phyloP scores from a whole-genome alignment of 148 eudicot genomes.

The Fagopyrum homotropicum region DNA sequence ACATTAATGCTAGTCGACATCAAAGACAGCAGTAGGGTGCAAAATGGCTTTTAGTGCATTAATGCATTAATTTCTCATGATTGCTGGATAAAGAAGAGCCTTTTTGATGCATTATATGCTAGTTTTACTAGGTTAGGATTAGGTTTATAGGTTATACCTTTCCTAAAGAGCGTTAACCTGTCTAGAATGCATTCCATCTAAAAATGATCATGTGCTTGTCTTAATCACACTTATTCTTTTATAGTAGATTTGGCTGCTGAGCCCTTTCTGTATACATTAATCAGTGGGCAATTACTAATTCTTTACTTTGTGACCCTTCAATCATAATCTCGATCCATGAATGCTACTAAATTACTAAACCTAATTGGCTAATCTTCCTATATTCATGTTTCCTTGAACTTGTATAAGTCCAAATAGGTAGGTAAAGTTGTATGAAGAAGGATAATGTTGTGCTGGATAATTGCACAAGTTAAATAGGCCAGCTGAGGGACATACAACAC shows the following conservation, averaged over 20 bases:
- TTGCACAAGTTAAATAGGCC: neutral
- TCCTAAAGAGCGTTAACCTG: conserved; percentile 10
- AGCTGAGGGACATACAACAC: conserved; percentile 6
- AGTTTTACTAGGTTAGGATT: conserved; percentile 3
- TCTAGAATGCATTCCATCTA: conserved; percentile 3
- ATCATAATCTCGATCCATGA: neutral
- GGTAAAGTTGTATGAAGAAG: conserved; percentile 4
- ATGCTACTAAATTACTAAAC: neutral
- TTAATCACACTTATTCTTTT: neutral
- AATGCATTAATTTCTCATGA: conserved; percentile 13
- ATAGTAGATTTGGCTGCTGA: neutral
- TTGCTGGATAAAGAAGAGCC: conserved; percentile 1
- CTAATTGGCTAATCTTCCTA: neutral
- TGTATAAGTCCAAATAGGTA: neutral
- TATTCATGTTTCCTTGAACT: conserved; percentile 1
- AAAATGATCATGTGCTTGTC: neutral
- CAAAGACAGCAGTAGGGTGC: neutral
- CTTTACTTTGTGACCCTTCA: neutral
- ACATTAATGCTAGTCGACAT: conserved; percentile 6
- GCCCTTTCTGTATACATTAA: neutral
- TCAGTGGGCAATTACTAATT: neutral
- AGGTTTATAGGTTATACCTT: neutral
- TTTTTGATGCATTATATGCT: conserved; percentile 9
- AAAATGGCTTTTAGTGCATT: conserved; percentile 8
- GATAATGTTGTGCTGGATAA: neutral